phyloP scores from a whole-genome alignment of 169 alveolate genomes.

The Eimeria praecox region DNA sequence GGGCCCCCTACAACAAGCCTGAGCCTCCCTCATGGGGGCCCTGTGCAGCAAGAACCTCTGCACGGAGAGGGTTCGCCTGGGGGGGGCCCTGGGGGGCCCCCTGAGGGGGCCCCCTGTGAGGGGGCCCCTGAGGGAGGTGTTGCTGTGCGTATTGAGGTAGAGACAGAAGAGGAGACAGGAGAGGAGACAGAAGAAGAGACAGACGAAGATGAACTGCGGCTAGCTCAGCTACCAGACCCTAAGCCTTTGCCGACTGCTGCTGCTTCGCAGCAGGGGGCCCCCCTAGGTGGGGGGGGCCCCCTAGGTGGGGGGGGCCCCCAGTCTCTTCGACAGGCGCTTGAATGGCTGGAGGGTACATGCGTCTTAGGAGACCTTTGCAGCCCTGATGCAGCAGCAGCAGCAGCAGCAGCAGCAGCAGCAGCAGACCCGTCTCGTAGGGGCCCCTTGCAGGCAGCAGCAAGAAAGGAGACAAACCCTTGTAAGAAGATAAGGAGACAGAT shows the following conservation, averaged over 20 bases:
- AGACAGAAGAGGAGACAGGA: neutral
- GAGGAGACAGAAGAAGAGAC: slow-evolving; percentile 38
- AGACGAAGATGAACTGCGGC: neutral
- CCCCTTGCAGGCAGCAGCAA: neutral
- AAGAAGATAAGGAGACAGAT: neutral
- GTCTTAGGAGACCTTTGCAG: neutral
- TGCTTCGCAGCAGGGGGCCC: neutral
- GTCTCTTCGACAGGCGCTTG: slow-evolving; percentile 28
- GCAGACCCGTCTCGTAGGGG: neutral
- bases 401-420: slow-evolving; percentile 19
- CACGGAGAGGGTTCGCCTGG: too few species aligned
- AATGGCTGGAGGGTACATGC: neutral
- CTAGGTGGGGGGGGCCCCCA: neutral
- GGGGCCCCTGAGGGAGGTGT: neutral
- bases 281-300: neutral
- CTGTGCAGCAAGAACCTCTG: too few species aligned
- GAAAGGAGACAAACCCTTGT: neutral
- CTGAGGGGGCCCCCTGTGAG: neutral
- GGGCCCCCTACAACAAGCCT: slow-evolving; percentile 3
- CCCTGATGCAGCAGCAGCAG: slow-evolving; percentile 22
- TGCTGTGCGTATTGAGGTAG: neutral
- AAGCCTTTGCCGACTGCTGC: neutral
- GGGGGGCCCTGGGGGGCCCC: slow-evolving; percentile 8
- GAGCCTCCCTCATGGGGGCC: too few species aligned
- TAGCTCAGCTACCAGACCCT: neutral